Evolutionary conservation across 2,329 filamentous ascomycete species (phyloP), one percentile per base, ranked within the genome.

Genomic region (Alternaria triticimaculans): DNA sequence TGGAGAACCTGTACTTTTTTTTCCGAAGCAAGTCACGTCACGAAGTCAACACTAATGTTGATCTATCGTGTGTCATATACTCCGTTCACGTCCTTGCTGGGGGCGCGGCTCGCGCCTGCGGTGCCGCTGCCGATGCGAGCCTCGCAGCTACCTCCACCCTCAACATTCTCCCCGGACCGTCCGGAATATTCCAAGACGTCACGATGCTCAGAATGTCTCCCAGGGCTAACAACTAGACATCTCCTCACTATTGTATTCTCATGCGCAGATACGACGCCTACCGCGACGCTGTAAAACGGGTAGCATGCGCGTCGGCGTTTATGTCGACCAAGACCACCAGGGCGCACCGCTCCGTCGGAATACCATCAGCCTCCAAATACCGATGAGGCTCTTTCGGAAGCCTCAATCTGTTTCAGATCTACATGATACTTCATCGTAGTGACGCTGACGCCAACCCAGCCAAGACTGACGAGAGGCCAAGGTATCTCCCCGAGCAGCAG

Each of bases 401-500:
- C 49, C 37, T 9, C 28, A 21, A 20, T 6, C 15, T 53, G 49
- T 53, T 53, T 41, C 49, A 53, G 49, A 9, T 41, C 49, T 33
- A 20, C 28, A 25, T 11, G 3, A 41, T 41, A 2, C 9, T 41
- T 15, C 28, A 28, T 30, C 7, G 49, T 23, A 23, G 14, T 23
- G 49, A n/a, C 30, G 49, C 30, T 41, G 30, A 41, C 37, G 30
- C 49, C 49, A 53, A 15, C 14, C 20, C 25, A 53, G 49, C 49
- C 49, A 53, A 53, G 28, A 41, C 49, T 25, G 20, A 41, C 30
- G 49, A 37, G 30, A 53, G 14, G 49, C 49, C 49, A 53, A 53
- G 49, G 30, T 41, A 53, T 53, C 49, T 53, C 49, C 28, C 49
- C 49, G 28, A 53, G 49, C 46, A 50, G 25, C 49, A 53, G 30